Evolutionary conservation across 768 basidiomycete species (phyloP).

Genomic region (Cytidiella melzeri): DNA sequence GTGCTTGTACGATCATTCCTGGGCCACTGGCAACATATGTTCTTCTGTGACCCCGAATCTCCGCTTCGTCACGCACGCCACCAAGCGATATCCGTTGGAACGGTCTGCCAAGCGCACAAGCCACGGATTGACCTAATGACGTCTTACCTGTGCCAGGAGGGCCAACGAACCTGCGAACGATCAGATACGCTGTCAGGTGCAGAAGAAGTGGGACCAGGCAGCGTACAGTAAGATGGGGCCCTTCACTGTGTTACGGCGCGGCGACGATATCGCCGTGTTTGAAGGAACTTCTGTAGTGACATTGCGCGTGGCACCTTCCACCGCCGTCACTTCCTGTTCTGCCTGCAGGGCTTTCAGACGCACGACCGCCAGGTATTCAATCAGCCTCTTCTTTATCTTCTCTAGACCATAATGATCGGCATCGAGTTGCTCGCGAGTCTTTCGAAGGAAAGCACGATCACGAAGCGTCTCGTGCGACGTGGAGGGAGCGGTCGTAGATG

Average conservation of each 20-base stretch:
- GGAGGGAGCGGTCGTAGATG: conserved; percentile 20
- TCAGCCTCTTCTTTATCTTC: conserved; percentile 84
- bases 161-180: conserved; percentile 62
- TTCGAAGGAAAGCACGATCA: conserved; percentile 54
- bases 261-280: background rate
- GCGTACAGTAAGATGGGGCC: conserved; percentile 27
- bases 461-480: conserved; percentile 32
- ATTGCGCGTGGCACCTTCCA: conserved; percentile 10
- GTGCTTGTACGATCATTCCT: conserved; percentile 78
- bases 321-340: conserved; percentile 18
- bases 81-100: conserved; percentile 92
- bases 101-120: conserved; percentile 73
- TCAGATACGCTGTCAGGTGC: no score
- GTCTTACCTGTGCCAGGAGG: conserved; percentile 93
- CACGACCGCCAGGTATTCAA: conserved; percentile 90
- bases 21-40: conserved; percentile 93
- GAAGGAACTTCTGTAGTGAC: background rate
- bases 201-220: background rate
- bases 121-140: conserved; percentile 84
- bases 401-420: conserved; percentile 89
- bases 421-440: conserved; percentile 77
- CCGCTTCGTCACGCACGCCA: conserved; percentile 90
- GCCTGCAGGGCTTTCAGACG: conserved; percentile 39
- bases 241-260: conserved; percentile 42
- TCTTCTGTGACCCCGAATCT: conserved; percentile 69